Percentiles rank a stretch among this genome's conserved stretches.
Evolutionary conservation across 2,329 filamentous ascomycete species (phyloP).

Genomic region (Alternaria novae-zelandiae): DNA sequence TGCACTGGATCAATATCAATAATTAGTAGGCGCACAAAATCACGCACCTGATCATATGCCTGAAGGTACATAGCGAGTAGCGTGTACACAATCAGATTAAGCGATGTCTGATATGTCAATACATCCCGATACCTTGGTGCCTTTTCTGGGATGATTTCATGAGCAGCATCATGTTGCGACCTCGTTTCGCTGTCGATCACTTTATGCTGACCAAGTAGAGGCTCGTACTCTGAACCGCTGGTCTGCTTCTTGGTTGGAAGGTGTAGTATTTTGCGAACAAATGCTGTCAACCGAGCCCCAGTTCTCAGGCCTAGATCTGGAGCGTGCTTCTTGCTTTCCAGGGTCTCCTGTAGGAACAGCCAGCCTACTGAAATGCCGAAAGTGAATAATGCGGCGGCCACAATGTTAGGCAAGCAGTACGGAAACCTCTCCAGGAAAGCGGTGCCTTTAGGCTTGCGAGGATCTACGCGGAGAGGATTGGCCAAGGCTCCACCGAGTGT

Average conservation of each 20-base stretch:
- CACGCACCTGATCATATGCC: conserved; percentile 74
- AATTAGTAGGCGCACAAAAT: not conserved
- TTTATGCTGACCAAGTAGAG: conserved; percentile 37
- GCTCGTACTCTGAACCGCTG: conserved; percentile 31
- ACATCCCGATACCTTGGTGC: conserved; percentile 63
- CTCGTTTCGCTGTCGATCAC: conserved; percentile 21
- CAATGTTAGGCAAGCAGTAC: conserved; percentile 83
- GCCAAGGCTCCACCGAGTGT: conserved; percentile 85
- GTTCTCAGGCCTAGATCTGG: conserved; percentile 78
- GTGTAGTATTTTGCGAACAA: conserved; percentile 28
- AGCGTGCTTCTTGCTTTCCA: conserved; percentile 71
- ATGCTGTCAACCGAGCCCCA: conserved; percentile 66
- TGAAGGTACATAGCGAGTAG: conserved; percentile 82
- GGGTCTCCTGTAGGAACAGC: conserved; percentile 86
- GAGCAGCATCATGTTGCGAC: not conserved
- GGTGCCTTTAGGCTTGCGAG: conserved; percentile 67
- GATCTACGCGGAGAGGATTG: conserved; percentile 77
- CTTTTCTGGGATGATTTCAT: conserved; percentile 15
- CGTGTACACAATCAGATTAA: conserved; percentile 80
- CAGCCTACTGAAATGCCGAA: conserved; percentile 75
- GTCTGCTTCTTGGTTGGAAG: conserved; percentile 15
- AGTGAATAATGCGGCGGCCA: conserved; percentile 77
- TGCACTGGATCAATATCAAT: conserved; percentile 19
- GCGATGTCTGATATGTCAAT: conserved; percentile 73
- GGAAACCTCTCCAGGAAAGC: conserved; percentile 77